Evolutionary conservation across 2,329 filamentous ascomycete genomes (phyloP), one percentile per base, ranked within the genome.

Genomic region (Zymoseptoria brevis): DNA sequence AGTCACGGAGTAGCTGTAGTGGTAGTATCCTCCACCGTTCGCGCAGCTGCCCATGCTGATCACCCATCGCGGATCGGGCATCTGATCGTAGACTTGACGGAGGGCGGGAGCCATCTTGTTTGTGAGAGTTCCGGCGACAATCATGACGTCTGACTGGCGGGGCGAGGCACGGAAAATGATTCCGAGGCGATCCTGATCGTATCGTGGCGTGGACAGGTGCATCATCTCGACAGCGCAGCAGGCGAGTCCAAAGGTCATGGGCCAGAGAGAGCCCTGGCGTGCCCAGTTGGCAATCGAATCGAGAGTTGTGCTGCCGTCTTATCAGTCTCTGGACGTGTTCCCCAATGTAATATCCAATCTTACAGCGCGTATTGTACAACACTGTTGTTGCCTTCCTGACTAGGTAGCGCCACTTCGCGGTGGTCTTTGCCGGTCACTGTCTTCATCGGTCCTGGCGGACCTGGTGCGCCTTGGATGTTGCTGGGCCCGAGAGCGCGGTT

Each of bases 71-170:
- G 90, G 90, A 35, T 95, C 90, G 41, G 90, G 89, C 90, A 95
- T 95, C 79, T 95, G 90, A 75, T 96, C 90, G 78, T 95, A 96
- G 60, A 94, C 87, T 76, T 93, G 89, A 72, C 90, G 82, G 67
- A 96, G 79, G 29, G 90, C 90, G 1, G 90, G 89, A 0, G 89
- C 90, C 90, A 96, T 96, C 80, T 96, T 96, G 81, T 96, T 96
- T 64, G 89, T 93, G 60, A 96, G 81, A n/a, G 90, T 96, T 54
- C 90, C 90, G 24, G 90, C 90, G 21, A 96, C 90, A 69, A 96
- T 94, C 90, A 96, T 94, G 66, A 95, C 87, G 75, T 96, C 90
- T 61, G 89, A 89, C 75, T 95, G 90, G 64, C 90, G 87, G 1
- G 90, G 90, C 13, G 89, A 93, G 60, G 89, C 90, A 67, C 90